Evolutionary conservation across 2,329 filamentous ascomycete genomes (phyloP), one percentile per base, ranked within the genome.

Genomic region (Pestalotiopsis sp.): DNA sequence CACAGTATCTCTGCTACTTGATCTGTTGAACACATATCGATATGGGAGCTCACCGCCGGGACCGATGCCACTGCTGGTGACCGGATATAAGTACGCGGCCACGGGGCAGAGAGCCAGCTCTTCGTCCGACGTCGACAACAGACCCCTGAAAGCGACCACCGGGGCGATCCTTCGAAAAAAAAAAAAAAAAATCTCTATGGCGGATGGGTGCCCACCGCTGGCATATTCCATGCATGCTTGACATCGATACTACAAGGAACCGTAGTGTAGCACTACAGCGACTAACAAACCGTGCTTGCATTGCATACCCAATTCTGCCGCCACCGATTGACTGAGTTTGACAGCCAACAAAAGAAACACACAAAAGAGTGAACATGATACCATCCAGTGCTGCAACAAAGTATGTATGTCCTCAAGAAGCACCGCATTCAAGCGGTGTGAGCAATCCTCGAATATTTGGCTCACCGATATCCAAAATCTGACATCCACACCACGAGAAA

Each of bases 331-430:
- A 49, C 45, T n/a, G 20, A 7, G 20, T 52, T 45, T 52, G 45
- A 52, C 45, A 52, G 45, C 45, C 13, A 41, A 23, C 4, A 65
- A 65, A 45, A 49, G 45, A 52, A 52, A 59, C 9, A n/a, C 56
- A 57, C 52, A 36, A 64, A 63, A 56, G 69, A 69, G 49, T 57
- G 11, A 59, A 59, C 23, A 59, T 14, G 25, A 70, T 36, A 14
- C 57, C 23, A 36, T 59, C 4, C 6, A 17, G 17, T 59, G 27
- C 57, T 36, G 27, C 57, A 59, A 27, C 12, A 20, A 59, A n/a
- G 20, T 12, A 14, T 27, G 57, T 23, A 36, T 36, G 31, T 9
- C 6, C 31, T 9, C 31, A 36, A 9, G 31, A 36, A 36, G 31
- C 31, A 36, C 2, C 7, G 31, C 31, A 36, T 36, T 36, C 31